Evolutionary conservation across 768 basidiomycete species (phyloP), one percentile per base, ranked within the genome.

Genomic region (Lactarius vividus): DNA sequence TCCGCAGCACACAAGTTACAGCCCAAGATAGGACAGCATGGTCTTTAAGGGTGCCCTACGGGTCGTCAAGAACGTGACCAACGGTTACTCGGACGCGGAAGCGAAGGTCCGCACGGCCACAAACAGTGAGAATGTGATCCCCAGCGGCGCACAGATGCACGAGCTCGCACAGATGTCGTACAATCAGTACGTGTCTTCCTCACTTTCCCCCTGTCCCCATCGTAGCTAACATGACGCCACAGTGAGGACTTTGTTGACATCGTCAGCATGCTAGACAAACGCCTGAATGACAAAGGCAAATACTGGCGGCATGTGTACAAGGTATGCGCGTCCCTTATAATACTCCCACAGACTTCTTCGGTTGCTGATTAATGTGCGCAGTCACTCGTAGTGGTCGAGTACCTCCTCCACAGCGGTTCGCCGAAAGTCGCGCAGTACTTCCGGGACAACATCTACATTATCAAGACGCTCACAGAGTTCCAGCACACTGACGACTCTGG

Each of bases 231-330:
- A 13, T 26, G 9, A 31, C 35, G 1, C 26, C 10, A 54, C 70
- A 85, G 94, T 75, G 87, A 85, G 61, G 95, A 98, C 73, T 98
- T 97, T 74, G 89, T 97, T 10, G 96, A 98, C 77, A 92, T 98
- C 74, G 96, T 98, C 91, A 93, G 97, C 79, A 94, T 97, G 89
- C 83, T 98, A 46, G 95, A 97, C 79, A 98, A 98, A 79, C 86
- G 96, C 57, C 78, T 98, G 68, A 94, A 95, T 70, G 96, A 98
- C 80, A 98, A 97, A 81, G 96, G 96, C 35, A 98, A 98, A 85
- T 96, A 97, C 73, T 98, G 96, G 96, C 84, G 96, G 58, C 96
- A 98, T 80, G 96, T 98, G 62, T 98, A 96, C 86, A 98, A 98
- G 84, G 94, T 88, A 67, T 61, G 82, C 6, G 40, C 40, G 18